Evolutionary conservation across 176 grass and related monocot genomes (phyloP).

Genomic region (Alopecurus myosuroides): DNA sequence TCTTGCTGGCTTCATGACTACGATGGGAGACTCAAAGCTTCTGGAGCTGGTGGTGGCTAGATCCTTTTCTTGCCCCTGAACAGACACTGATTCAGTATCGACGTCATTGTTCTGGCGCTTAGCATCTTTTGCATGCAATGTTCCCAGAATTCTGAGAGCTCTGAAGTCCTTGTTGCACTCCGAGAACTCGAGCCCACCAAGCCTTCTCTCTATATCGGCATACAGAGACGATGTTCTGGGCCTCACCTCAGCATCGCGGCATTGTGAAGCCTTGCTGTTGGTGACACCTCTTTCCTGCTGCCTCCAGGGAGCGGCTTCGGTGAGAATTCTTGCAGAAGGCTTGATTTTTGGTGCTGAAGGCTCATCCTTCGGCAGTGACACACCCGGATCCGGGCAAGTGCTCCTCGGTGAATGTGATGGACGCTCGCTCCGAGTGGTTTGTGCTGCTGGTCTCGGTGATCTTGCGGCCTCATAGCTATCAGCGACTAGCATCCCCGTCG

Average conservation of each 20-base stretch:
- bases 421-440: constrained; percentile 15
- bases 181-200: constrained; percentile 43
- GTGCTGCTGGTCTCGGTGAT: constrained; percentile 23
- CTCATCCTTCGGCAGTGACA: constrained; percentile 20
- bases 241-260: constrained; percentile 38
- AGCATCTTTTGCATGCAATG: constrained; percentile 47
- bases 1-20: constrained; percentile 82
- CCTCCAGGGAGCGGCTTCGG: constrained; percentile 71
- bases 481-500: constrained; percentile 19
- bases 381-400: constrained; percentile 25
- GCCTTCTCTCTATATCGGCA: constrained; percentile 61
- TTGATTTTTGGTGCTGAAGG: constrained; percentile 50
- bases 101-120: constrained; percentile 29
- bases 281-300: constrained; percentile 51
- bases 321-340: constrained; percentile 45
- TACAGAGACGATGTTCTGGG: constrained; percentile 34
- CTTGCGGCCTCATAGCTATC: constrained; percentile 31
- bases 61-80: constrained; percentile 7
- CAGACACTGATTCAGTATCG: constrained; percentile 6
- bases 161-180: constrained; percentile 68
- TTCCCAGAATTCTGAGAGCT: constrained; percentile 55
- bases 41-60: constrained; percentile 21
- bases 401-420: constrained; percentile 36
- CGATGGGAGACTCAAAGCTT: constrained; percentile 69
- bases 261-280: constrained; percentile 36